Conservation (phyloP, 768 basidiomycete genomes). For the Russula lepida region DNA sequence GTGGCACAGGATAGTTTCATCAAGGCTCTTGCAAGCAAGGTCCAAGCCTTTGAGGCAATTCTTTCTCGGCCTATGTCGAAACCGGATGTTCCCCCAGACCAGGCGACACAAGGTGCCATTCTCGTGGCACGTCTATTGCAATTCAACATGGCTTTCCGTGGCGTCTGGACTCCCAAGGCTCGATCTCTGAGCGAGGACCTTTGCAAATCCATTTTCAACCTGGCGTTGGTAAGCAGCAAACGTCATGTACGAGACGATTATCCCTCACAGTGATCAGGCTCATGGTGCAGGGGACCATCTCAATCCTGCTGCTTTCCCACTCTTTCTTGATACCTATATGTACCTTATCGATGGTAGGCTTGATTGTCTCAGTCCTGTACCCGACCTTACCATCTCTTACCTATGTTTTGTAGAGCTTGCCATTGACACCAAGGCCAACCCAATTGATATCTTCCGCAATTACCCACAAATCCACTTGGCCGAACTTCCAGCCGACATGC, state of each 20-base stretch:
- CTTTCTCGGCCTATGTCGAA: conserved; percentile 21
- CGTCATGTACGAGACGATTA: not conserved
- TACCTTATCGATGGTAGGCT: conserved; percentile 64
- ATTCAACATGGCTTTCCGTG: conserved; percentile 61
- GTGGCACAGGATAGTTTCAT: conserved; percentile 52
- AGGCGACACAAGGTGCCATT: conserved; percentile 36
- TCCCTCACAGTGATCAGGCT: conserved; percentile 33
- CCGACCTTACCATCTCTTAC: not conserved
- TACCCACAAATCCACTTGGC: conserved; percentile 47
- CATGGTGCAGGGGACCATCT: conserved; percentile 46
- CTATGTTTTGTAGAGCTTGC: conserved; percentile 46
- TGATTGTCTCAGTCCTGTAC: not conserved
- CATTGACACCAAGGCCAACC: conserved; percentile 42
- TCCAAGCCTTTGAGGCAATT: conserved; percentile 32
- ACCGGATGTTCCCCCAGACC: conserved; percentile 15
- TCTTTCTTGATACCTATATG: conserved; percentile 66
- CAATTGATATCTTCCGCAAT: conserved; percentile 55
- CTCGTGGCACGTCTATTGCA: conserved; percentile 62
- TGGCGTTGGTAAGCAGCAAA: conserved; percentile 21
- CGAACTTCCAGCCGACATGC: conserved; percentile 48
- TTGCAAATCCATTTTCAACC: conserved; percentile 34
- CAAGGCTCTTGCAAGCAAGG: conserved; percentile 37
- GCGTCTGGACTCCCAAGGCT: conserved; percentile 44
- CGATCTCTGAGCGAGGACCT: conserved; percentile 41
- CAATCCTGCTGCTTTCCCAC: conserved; percentile 50